Conservation (phyloP, 495 filamentous ascomycete species). For the Darksidea phi region DNA sequence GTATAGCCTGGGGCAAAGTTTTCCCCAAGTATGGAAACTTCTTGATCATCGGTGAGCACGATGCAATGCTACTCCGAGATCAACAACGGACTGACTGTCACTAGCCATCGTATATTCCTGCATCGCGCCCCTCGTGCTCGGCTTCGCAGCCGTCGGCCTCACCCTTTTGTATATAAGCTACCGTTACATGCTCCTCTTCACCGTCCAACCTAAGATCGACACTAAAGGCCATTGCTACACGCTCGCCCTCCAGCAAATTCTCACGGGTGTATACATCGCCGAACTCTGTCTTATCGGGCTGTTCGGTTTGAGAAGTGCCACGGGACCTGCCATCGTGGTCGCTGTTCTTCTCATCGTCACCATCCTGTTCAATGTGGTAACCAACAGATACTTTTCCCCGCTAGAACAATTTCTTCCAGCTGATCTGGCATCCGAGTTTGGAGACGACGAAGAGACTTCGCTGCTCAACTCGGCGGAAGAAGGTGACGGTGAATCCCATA, state of each 20-base stretch:
- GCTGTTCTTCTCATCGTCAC: conserved; percentile 40
- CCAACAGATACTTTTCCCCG: conserved; percentile 38
- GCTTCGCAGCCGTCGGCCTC: conserved; percentile 42
- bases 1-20: conserved; percentile 39
- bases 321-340: conserved; percentile 37
- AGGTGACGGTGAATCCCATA: conserved; percentile 27
- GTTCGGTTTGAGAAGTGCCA: conserved; percentile 36
- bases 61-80: background rate
- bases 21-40: conserved; percentile 46
- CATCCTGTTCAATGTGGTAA: conserved; percentile 37
- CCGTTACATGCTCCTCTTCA: conserved; percentile 44
- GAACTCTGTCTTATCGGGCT: conserved; percentile 45
- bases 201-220: conserved; percentile 40
- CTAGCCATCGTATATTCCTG: conserved; percentile 45
- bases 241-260: conserved; percentile 43
- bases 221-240: conserved; percentile 44
- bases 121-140: conserved; percentile 45
- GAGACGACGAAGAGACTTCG: conserved; percentile 32
- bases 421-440: conserved; percentile 34
- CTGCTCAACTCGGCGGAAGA: conserved; percentile 34
- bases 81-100: background rate
- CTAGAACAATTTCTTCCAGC: conserved; percentile 41
- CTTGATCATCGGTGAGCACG: conserved; percentile 39
- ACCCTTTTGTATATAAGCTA: conserved; percentile 43
- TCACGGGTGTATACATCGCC: conserved; percentile 43